A percentile compares a stretch with the other conserved stretches of the same genome.
Conservation (phyloP, 2,329 filamentous ascomycete genomes). For the Aureobasidium sp. region DNA sequence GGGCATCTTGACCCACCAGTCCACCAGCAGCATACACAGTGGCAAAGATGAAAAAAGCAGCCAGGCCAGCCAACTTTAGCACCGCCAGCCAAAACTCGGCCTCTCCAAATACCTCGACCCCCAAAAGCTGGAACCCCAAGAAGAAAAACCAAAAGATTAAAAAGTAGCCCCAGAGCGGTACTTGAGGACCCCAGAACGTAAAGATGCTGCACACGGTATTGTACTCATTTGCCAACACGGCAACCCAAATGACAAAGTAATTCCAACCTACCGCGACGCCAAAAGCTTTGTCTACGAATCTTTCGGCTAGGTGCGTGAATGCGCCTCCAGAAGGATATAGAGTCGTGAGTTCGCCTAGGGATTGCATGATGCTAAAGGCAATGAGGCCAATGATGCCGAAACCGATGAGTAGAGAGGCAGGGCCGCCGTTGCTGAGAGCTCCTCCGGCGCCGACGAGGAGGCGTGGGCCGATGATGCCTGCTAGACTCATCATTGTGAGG, state of each 20-base stretch:
- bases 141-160: constrained; percentile 37
- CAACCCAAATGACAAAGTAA: constrained; percentile 62
- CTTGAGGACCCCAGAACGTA: constrained; percentile 55
- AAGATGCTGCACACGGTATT: constrained; percentile 62
- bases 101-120: constrained; percentile 37
- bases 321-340: constrained; percentile 64
- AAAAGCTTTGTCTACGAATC: constrained; percentile 65
- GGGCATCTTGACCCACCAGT: constrained; percentile 24
- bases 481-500: constrained; percentile 50
- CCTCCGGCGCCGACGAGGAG: constrained; percentile 65
- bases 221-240: constrained; percentile 63
- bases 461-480: constrained; percentile 58
- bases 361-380: constrained; percentile 62
- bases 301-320: constrained; percentile 62
- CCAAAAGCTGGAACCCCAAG: constrained; percentile 34
- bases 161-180: constrained; percentile 36
- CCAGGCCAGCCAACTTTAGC: constrained; percentile 33
- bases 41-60: constrained; percentile 35
- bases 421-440: constrained; percentile 61
- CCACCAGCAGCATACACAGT: constrained; percentile 33
- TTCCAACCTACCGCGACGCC: constrained; percentile 65
- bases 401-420: constrained; percentile 64
- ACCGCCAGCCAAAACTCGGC: constrained; percentile 41
- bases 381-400: constrained; percentile 67
- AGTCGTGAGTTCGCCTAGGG: constrained; percentile 66